Conservation (phyloP, 2,329 filamentous ascomycete genomes). For the Aspergillus chevalieri region DNA sequence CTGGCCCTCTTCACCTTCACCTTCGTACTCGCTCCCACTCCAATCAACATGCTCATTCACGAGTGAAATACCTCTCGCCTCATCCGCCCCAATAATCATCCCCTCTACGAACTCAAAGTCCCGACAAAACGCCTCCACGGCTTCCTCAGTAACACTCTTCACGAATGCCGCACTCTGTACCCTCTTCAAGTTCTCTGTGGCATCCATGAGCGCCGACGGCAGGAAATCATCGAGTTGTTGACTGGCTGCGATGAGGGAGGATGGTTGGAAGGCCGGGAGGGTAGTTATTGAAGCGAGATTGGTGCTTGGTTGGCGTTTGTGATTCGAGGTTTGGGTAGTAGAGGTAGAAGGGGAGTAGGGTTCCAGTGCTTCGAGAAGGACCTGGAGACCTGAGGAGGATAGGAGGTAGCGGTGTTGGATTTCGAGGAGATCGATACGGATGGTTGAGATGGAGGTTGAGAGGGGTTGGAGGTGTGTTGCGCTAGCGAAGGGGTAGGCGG, state of each 20-base stretch:
- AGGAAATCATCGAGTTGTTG: conserved; percentile 83
- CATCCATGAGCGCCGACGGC: conserved; percentile 87
- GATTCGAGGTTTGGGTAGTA: neutral
- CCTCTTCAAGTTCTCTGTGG: conserved; percentile 69
- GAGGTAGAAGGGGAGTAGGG: conserved; percentile 24
- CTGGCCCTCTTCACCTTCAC: conserved; percentile 26
- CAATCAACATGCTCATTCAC: conserved; percentile 19
- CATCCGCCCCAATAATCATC: conserved; percentile 55
- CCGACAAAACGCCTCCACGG: conserved; percentile 73
- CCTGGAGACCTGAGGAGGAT: conserved; percentile 64
- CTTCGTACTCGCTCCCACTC: conserved; percentile 12
- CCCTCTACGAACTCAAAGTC: conserved; percentile 71
- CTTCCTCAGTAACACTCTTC: conserved; percentile 71
- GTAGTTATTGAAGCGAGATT: conserved; percentile 51
- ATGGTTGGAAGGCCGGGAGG: conserved; percentile 54
- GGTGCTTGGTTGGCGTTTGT: conserved; percentile 26
- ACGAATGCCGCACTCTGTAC: conserved; percentile 67
- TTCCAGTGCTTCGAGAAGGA: conserved; percentile 55
- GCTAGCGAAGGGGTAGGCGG: conserved; percentile 55
- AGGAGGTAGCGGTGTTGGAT: conserved; percentile 69
- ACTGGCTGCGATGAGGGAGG: conserved; percentile 59
- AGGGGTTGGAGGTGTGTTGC: conserved; percentile 50
- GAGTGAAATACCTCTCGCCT: conserved; percentile 35
- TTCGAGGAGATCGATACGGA: conserved; percentile 52
- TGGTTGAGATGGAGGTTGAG: conserved; percentile 48